Evolutionary conservation across 108 stramenopile species (phyloP).

Genomic region (Epipyxis sp.): DNA sequence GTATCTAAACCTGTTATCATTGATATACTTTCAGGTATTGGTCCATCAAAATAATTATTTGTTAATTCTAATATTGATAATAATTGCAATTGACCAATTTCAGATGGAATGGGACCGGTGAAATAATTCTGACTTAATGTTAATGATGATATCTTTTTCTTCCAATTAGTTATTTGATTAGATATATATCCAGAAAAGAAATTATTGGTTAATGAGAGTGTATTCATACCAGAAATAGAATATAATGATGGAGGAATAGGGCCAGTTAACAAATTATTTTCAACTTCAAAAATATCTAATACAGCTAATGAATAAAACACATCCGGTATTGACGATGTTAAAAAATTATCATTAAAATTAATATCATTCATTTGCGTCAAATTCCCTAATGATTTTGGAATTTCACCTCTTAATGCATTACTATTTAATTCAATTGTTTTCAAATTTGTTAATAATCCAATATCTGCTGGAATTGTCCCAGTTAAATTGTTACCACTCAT

Average conservation of each 20-base stretch:
- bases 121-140: background rate
- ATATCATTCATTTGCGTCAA: background rate
- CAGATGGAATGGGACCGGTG: background rate
- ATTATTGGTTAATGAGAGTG: background rate
- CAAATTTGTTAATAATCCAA: no score
- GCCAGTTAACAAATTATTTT: background rate
- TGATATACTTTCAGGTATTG: background rate
- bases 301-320: background rate
- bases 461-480: no score
- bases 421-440: no score
- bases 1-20: background rate
- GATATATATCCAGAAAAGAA: background rate
- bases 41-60: background rate
- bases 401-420: no score
- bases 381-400: background rate
- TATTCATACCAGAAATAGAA: background rate
- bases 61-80: background rate
- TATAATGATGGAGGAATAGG: background rate
- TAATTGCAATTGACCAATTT: background rate
- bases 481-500: no score
- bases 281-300: background rate
- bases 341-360: background rate
- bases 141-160: background rate
- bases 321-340: background rate
- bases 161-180: background rate